Evolutionary conservation across 768 basidiomycete genomes (phyloP).

Genomic region (Russula olivacea): DNA sequence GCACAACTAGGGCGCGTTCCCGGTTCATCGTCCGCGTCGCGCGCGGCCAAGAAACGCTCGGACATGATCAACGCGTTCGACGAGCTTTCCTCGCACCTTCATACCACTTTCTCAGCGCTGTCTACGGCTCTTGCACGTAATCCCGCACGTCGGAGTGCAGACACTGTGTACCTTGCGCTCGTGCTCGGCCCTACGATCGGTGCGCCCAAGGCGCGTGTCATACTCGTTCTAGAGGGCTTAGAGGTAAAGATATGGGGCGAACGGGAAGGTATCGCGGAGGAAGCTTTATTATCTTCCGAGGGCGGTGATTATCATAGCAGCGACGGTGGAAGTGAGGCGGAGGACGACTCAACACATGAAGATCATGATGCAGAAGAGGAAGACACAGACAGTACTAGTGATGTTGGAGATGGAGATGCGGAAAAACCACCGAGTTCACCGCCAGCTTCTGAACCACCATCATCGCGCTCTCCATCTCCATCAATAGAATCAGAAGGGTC

Average conservation of each 20-base stretch:
- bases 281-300: background rate
- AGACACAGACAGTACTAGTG: constrained; percentile 13
- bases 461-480: constrained; percentile 31
- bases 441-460: constrained; percentile 27
- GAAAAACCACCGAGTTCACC: constrained; percentile 15
- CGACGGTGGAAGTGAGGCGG: constrained; percentile 9
- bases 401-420: constrained; percentile 2
- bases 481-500: background rate
- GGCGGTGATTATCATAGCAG: constrained; percentile 23
- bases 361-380: constrained; percentile 18
- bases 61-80: constrained; percentile 65
- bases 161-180: constrained; percentile 51
- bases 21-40: constrained; percentile 41
- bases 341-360: constrained; percentile 13
- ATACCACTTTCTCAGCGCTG: constrained; percentile 67
- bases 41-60: constrained; percentile 50
- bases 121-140: constrained; percentile 55
- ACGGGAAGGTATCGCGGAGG: constrained; percentile 16
- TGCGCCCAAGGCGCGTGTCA: constrained; percentile 53
- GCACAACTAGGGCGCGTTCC: constrained; percentile 57
- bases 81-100: constrained; percentile 64
- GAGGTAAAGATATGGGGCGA: constrained; percentile 40
- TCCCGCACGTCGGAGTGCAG: constrained; percentile 9
- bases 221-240: constrained; percentile 60
- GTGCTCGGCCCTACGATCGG: constrained; percentile 61